A percentile compares a stretch with the other conserved stretches of the same genome.
phyloP scores from a whole-genome alignment of 2,329 filamentous ascomycete genomes.

The Ophiocordyceps camponoti-saundersi region DNA sequence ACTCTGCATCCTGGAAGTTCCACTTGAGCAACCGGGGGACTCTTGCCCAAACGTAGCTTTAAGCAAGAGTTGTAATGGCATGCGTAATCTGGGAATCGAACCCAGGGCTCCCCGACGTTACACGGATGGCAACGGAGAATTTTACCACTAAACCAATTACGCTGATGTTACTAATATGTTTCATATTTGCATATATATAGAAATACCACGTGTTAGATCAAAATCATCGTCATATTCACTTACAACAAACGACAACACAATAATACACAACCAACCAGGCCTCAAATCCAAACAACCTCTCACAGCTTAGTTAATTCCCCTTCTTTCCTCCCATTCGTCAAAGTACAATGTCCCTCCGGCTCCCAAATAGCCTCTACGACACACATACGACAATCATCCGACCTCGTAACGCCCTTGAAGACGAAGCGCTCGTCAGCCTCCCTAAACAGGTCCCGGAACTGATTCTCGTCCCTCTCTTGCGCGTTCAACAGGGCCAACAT shows the following conservation, averaged over 20 bases:
- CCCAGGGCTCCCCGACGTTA: slow-evolving; percentile 16
- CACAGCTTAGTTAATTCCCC: too few species aligned
- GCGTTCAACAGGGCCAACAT: slow-evolving; percentile 35
- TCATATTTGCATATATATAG: too few species aligned
- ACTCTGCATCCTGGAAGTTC: too few species aligned
- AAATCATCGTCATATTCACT: too few species aligned
- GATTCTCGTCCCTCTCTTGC: slow-evolving; percentile 28
- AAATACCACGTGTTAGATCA: too few species aligned
- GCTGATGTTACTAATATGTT: slow-evolving; percentile 1
- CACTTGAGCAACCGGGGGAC: too few species aligned
- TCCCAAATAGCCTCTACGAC: slow-evolving; percentile 31
- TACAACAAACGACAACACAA: too few species aligned
- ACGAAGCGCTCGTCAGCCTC: slow-evolving; percentile 23
- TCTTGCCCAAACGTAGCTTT: too few species aligned
- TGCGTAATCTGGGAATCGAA: slow-evolving; percentile 18
- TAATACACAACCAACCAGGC: too few species aligned
- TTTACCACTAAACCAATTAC: slow-evolving; percentile 15
- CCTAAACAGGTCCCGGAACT: slow-evolving; percentile 27
- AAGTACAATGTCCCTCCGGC: slow-evolving; percentile 3
- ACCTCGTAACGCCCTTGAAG: slow-evolving; percentile 25
- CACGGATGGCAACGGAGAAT: slow-evolving; percentile 13
- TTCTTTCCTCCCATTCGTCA: neutral
- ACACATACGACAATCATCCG: slow-evolving; percentile 26
- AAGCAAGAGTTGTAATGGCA: too few species aligned
- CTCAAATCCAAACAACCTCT: too few species aligned